Evolutionary conservation across 2,329 filamentous ascomycete species (phyloP).

Genomic region (Stromatinia cepivora): DNA sequence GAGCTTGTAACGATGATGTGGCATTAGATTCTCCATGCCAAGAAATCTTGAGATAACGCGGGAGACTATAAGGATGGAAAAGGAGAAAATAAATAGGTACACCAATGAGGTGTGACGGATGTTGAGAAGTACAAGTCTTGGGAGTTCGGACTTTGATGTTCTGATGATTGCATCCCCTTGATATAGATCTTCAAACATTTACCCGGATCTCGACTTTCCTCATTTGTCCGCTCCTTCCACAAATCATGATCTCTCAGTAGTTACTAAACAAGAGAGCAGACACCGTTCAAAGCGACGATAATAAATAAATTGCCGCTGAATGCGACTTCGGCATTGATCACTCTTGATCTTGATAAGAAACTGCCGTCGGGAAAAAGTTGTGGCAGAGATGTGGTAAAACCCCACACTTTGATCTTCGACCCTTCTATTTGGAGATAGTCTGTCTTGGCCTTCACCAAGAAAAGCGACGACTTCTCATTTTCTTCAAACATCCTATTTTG

Average conservation of each 20-base stretch:
- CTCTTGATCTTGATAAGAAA: constrained; percentile 2
- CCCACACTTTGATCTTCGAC: constrained; percentile 1
- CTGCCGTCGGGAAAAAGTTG: constrained; percentile 1
- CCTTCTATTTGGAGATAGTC: constrained; percentile 15
- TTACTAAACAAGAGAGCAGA: not conserved
- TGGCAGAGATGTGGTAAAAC: not conserved
- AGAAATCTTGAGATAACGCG: not conserved
- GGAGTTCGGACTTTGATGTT: not conserved
- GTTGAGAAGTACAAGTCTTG: not conserved
- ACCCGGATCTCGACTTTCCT: not conserved
- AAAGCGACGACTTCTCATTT: not conserved
- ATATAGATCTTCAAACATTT: not conserved
- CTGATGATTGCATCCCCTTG: not conserved
- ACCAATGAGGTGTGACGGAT: not conserved
- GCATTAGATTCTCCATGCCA: not conserved
- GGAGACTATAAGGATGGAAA: too few relatives aligned
- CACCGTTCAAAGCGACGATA: not conserved
- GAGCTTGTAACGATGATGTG: not conserved
- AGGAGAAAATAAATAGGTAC: not conserved
- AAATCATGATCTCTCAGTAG: not conserved
- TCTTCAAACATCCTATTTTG: not conserved
- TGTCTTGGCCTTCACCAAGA: not conserved
- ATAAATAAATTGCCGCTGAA: not conserved
- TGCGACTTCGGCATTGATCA: not conserved
- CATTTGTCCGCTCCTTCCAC: not conserved